Evolutionary conservation across 352 stramenopile genomes (phyloP).

Genomic region (Phytophthora lateralis): DNA sequence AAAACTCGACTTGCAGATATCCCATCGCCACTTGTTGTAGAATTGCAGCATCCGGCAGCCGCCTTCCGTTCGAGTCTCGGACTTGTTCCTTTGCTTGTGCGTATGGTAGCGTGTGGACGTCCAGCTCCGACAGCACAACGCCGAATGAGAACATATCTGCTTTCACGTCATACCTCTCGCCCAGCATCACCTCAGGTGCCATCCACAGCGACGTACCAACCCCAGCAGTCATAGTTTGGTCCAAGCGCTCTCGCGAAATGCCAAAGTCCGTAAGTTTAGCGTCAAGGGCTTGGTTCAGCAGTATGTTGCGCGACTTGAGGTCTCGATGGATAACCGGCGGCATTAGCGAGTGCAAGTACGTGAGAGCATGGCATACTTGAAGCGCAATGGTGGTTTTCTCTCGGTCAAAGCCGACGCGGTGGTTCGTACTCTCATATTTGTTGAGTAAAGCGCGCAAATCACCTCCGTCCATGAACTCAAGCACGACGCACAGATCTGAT

Average conservation of each 20-base stretch:
- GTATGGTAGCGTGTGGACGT: slow-evolving; percentile 35
- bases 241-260: slow-evolving; percentile 29
- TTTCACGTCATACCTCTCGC: slow-evolving; percentile 38
- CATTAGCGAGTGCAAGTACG: slow-evolving; percentile 41
- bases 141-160: slow-evolving; percentile 51
- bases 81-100: slow-evolving; percentile 29
- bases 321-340: slow-evolving; percentile 41
- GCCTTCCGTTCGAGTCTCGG: slow-evolving; percentile 17
- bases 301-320: slow-evolving; percentile 36
- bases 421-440: slow-evolving; percentile 26
- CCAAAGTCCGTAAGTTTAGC: slow-evolving; percentile 44
- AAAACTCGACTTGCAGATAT: slow-evolving; percentile 37
- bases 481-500: slow-evolving; percentile 45
- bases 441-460: slow-evolving; percentile 42
- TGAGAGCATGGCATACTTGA: slow-evolving; percentile 34
- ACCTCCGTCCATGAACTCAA: slow-evolving; percentile 57
- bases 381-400: slow-evolving; percentile 38
- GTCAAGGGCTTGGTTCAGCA: slow-evolving; percentile 34
- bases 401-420: slow-evolving; percentile 27
- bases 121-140: slow-evolving; percentile 41
- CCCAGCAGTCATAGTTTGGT: slow-evolving; percentile 40
- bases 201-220: slow-evolving; percentile 56
- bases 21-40: slow-evolving; percentile 46
- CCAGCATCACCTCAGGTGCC: slow-evolving; percentile 62
- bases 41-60: slow-evolving; percentile 34